Evolutionary conservation across 331 rosid species (phyloP).

Genomic region (Stylosanthes scabra): DNA sequence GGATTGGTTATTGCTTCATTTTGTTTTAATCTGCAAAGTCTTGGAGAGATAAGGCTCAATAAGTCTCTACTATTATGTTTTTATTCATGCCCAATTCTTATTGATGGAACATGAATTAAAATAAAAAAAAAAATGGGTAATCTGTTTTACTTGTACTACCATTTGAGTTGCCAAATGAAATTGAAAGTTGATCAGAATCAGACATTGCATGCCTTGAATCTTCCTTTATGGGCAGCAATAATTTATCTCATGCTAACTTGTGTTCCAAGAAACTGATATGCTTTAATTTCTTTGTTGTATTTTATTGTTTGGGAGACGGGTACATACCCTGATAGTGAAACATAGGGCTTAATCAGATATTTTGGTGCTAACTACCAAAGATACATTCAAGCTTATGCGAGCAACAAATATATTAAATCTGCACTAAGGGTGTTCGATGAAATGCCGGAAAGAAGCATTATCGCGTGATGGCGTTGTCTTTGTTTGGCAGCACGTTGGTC

Average conservation of each 20-base stretch:
- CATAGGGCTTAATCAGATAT: too few relatives aligned
- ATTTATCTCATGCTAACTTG: constrained; percentile 46
- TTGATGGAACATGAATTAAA: too few relatives aligned
- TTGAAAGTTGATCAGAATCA: not conserved
- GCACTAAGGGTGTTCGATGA: constrained; percentile 79
- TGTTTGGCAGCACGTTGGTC: constrained; percentile 67
- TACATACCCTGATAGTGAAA: constrained; percentile 59
- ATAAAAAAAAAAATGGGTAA: too few relatives aligned
- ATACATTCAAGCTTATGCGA: constrained; percentile 63
- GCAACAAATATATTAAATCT: constrained; percentile 56
- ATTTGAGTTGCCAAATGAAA: not conserved
- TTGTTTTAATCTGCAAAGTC: too few relatives aligned
- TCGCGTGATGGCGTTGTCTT: constrained; percentile 68
- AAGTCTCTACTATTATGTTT: too few relatives aligned
- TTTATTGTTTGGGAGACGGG: constrained; percentile 60
- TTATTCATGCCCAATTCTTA: too few relatives aligned
- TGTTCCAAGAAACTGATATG: constrained; percentile 57
- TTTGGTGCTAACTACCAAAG: constrained; percentile 65
- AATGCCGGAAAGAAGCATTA: constrained; percentile 59
- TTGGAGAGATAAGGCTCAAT: too few relatives aligned
- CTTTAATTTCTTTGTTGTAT: constrained; percentile 39
- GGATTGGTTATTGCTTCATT: too few relatives aligned
- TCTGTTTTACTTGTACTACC: too few relatives aligned
- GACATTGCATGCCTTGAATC: not conserved
- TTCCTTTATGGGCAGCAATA: not conserved